Percentiles rank a stretch among this genome's conserved stretches.
Evolutionary conservation across 192 early-diverging fungal genomes (phyloP).

Genomic region (Piromyces finnis): DNA sequence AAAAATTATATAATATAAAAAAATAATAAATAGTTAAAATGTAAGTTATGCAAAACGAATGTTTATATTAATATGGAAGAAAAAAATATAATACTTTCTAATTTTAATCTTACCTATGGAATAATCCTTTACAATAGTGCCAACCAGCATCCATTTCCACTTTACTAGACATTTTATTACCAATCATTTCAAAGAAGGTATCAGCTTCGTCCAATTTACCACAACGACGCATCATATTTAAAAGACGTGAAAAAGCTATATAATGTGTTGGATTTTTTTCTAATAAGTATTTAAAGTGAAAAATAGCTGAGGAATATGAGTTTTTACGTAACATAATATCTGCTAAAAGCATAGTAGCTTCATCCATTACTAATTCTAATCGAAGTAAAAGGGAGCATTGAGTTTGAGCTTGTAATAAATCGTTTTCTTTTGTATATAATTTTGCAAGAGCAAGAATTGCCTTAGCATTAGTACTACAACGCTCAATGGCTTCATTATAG

Average conservation of each 20-base stretch:
- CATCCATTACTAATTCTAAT: slow-evolving; percentile 11
- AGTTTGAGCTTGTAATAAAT: slow-evolving; percentile 20
- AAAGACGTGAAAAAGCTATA: slow-evolving; percentile 10
- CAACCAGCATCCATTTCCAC: slow-evolving; percentile 18
- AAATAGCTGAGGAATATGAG: slow-evolving; percentile 12
- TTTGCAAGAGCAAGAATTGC: slow-evolving; percentile 14
- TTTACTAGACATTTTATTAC: slow-evolving; percentile 12
- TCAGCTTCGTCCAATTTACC: slow-evolving; percentile 20
- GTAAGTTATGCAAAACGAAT: no score
- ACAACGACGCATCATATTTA: slow-evolving; percentile 20
- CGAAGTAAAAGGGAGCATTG: slow-evolving; percentile 17
- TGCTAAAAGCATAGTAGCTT: slow-evolving; percentile 24
- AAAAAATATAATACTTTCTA: no score
- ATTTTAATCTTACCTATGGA: slow-evolving; percentile 14
- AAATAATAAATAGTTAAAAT: no score
- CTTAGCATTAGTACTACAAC: slow-evolving; percentile 13
- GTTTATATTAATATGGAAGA: no score
- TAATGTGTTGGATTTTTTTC: slow-evolving; percentile 17
- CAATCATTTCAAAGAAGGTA: slow-evolving; percentile 8
- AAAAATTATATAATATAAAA: no score
- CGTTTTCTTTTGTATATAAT: slow-evolving; percentile 12
- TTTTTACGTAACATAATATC: slow-evolving; percentile 21
- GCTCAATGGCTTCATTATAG: slow-evolving; percentile 22
- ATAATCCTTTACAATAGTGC: slow-evolving; percentile 29
- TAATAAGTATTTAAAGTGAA: slow-evolving; percentile 17